Base-by-base conservation (phyloP, 2,329 filamentous ascomycete species). In the Rhinocladiella similis region DNA sequence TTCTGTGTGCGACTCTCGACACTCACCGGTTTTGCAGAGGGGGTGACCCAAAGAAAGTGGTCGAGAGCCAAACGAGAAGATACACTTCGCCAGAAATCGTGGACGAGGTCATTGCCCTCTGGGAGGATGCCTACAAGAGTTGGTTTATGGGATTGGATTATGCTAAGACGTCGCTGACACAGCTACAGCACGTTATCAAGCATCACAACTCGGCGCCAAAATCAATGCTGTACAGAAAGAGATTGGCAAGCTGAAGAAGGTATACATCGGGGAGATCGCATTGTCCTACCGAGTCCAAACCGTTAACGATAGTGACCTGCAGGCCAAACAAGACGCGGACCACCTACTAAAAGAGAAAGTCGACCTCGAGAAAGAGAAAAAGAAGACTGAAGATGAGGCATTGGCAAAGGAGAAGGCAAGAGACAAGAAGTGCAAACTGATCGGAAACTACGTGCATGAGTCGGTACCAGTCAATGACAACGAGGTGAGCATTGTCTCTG, bases 371-470 rank as follows among this genome's bases (percentile, higher is more conserved):
- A 87, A 89, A 74, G 81, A 91, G 74, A 93, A 95, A 80, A 92
- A 92, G 76, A 81, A 82, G 43, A 80, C 91, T 57, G 84, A 91
- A 65, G 88, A 91, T 33, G 76, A 83, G 55, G 91, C 91, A 1
- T 78, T 80, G 14, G 83, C 88, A 71, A 96, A 96, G 76, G 87
- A 94, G 60, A 77, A 79, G 49, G 77, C 83, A 42, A 80, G 97
- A 60, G 86, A 89, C 69, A 81, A 80, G 67, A 95, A 96, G 77
- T 84, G 91, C 67, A 89, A 88, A 73, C 87, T 84, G 1, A 89
- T 99, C 65, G 94, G 91, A 63, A 96, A 96, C 75, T 85, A 92
- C 73, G 94, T 99, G 52, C 91, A 97, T 77, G 86, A 90, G 22
- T 89, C 88, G 14, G 92, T 96, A 7, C 90, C 89, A 10, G 77